These are phyloP conservation scores for Vitis riparia DNA, from an alignment of 164 flowering plant genomes.

Conservation along the genomic window DNA sequence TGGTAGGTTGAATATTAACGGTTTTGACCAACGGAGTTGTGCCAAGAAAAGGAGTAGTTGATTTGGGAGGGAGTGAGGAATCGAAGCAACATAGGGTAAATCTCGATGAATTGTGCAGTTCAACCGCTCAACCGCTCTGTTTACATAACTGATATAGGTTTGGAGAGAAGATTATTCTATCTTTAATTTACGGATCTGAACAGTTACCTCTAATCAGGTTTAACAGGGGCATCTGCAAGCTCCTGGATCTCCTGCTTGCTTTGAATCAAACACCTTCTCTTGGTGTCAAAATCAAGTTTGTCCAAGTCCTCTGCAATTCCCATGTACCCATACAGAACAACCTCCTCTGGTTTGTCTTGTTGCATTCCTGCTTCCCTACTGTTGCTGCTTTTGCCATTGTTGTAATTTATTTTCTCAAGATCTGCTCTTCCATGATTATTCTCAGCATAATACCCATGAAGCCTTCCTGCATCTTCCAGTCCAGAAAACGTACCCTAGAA, in stretches of 20 bases:
- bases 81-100: too few species aligned
- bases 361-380: background rate
- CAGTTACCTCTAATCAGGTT: constrained; percentile 8
- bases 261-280: constrained; percentile 20
- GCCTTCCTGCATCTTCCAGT: constrained; percentile 29
- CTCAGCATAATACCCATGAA: constrained; percentile 29
- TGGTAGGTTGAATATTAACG: too few species aligned
- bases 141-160: too few species aligned
- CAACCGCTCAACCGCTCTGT: too few species aligned
- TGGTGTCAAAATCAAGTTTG: constrained; percentile 21
- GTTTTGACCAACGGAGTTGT: too few species aligned
- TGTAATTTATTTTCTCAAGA: constrained; percentile 7
- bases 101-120: too few species aligned
- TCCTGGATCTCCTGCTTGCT: constrained; percentile 36
- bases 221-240: constrained; percentile 26
- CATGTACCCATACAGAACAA: constrained; percentile 32
- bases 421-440: constrained; percentile 30
- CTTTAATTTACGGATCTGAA: too few species aligned
- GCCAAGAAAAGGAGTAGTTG: too few species aligned
- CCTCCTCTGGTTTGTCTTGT: constrained; percentile 22
- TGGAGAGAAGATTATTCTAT: too few species aligned
- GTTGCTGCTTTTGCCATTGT: background rate
- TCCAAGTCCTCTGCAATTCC: constrained; percentile 40
- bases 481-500: constrained; percentile 38
- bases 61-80: too few species aligned